Evolutionary conservation across 148 eudicot species (phyloP), one percentile per base, ranked within the genome.

Genomic region (Beta vulgaris): DNA sequence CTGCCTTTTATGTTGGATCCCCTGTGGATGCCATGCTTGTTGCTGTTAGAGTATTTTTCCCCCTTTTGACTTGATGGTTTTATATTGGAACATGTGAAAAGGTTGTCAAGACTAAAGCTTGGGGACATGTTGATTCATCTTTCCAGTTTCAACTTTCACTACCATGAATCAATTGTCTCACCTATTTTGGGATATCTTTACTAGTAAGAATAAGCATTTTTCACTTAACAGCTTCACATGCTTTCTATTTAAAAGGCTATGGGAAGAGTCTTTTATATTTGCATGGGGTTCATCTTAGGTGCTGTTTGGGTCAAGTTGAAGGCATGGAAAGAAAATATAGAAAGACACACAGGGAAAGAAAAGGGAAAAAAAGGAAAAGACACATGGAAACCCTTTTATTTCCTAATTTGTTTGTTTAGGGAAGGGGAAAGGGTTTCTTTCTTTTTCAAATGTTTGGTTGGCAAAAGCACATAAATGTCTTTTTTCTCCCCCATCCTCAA

Each of bases 1-100:
- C n/a, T 61, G 39, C 58, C 26, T 73, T 6, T 64, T 48, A 16
- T 66, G 44, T 49, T 61, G 21, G 40, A 51, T 75, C 36, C 53
- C 14, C 12, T 51, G 36, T 51, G 6, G 49, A 23, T 19, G 16
- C 31, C 26, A 53, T 36, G 71, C 48, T 19, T 31, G 31, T 39
- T 69, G 23, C 40, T 48, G 57, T 21, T 37, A 19, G 6, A 28
- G 35, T 43, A 15, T 21, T 18, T 25, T 73, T 26, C n/a, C n/a
- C n/a, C n/a, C n/a, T n/a, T n/a, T 44, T 5, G 2, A 34, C 58
- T 73, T 25, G 28, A 44, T 31, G 25, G 16, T 35, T 71, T 54
- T 1, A 32, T 10, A 31, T 48, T 40, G 23, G 49, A 57, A 37
- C 48, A 15, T 7, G 37, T 15, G 26, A 62, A 34, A 23, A 6